A percentile compares a stretch with the other conserved stretches of the same genome.
Conservation (phyloP, 2,329 filamentous ascomycete species). For the Trichophyton schoenleinii region DNA sequence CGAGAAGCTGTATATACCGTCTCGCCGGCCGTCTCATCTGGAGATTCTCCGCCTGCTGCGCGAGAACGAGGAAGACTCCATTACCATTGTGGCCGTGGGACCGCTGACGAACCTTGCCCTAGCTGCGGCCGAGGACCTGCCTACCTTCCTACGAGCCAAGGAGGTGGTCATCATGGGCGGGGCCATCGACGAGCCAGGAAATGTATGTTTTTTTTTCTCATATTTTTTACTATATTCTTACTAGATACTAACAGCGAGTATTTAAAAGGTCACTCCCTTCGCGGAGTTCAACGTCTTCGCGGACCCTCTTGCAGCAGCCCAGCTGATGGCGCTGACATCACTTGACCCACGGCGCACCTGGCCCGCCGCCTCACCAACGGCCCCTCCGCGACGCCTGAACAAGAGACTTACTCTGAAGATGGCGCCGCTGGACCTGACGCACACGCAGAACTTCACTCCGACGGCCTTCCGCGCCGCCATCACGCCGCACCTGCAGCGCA, state of each 20-base stretch:
- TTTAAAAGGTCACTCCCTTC: conserved; percentile 51
- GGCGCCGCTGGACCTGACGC: conserved; percentile 68
- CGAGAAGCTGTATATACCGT: conserved; percentile 55
- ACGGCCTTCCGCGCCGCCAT: conserved; percentile 48
- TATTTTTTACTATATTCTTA: conserved; percentile 18
- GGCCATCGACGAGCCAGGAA: conserved; percentile 64
- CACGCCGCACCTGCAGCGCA: conserved; percentile 43
- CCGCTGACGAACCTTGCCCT: conserved; percentile 88
- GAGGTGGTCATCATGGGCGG: conserved; percentile 96
- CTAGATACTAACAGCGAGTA: not conserved
- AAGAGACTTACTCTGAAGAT: conserved; percentile 54
- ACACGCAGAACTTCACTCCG: conserved; percentile 52
- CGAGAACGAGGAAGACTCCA: conserved; percentile 68
- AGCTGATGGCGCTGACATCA: conserved; percentile 66
- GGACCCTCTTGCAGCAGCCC: conserved; percentile 64
- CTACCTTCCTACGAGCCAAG: conserved; percentile 76
- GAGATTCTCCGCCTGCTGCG: conserved; percentile 80
- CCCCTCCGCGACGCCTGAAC: conserved; percentile 51
- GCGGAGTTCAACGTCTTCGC: conserved; percentile 96
- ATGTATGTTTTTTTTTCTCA: conserved; percentile 38
- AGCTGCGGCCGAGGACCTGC: conserved; percentile 76
- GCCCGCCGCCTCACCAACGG: conserved; percentile 43
- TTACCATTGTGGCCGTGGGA: conserved; percentile 82
- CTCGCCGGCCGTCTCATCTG: conserved; percentile 58
- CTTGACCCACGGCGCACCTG: conserved; percentile 64